Conservation (phyloP, 2,329 filamentous ascomycete species). For the Diaporthe aspalathi region DNA sequence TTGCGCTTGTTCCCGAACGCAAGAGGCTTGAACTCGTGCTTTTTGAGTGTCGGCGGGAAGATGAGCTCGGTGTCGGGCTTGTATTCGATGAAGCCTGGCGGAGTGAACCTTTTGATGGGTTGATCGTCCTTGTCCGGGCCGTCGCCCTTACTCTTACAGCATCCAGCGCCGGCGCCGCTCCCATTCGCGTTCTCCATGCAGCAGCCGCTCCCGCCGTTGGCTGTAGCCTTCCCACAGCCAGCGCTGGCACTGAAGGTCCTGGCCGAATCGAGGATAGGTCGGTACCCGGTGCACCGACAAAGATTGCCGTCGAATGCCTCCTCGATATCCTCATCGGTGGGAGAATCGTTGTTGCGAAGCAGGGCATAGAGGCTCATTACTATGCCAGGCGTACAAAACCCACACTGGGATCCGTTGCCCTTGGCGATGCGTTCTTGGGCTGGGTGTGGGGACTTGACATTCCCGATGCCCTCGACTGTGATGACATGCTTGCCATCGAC, state of each 20-base stretch:
- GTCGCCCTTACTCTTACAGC: conserved; percentile 72
- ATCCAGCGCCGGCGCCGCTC: conserved; percentile 63
- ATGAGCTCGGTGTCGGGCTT: conserved; percentile 94
- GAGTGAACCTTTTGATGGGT: conserved; percentile 77
- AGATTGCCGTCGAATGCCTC: conserved; percentile 98
- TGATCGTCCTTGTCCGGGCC: conserved; percentile 61
- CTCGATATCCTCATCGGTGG: conserved; percentile 85
- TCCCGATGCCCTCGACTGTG: conserved; percentile 95
- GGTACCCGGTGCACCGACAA: conserved; percentile 94
- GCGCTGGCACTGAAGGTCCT: conserved; percentile 81
- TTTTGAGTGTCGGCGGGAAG: conserved; percentile 87
- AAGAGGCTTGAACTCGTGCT: conserved; percentile 83
- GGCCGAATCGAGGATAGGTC: conserved; percentile 92
- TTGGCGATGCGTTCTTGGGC: conserved; percentile 91
- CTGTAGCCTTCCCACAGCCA: conserved; percentile 61
- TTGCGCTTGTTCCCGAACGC: conserved; percentile 95
- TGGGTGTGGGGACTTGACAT: conserved; percentile 86
- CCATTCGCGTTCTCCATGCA: conserved; percentile 75
- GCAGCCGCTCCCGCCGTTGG: conserved; percentile 68
- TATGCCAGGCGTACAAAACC: conserved; percentile 97
- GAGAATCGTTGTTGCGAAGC: conserved; percentile 82
- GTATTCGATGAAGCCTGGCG: conserved; percentile 93
- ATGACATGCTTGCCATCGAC: conserved; percentile 98
- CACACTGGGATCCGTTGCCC: conserved; percentile 90
- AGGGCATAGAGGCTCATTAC: conserved; percentile 98